These are phyloP conservation scores for Cladophialophora yegresii DNA, from an alignment of 2,329 filamentous ascomycete species.

Conservation along the genomic window DNA sequence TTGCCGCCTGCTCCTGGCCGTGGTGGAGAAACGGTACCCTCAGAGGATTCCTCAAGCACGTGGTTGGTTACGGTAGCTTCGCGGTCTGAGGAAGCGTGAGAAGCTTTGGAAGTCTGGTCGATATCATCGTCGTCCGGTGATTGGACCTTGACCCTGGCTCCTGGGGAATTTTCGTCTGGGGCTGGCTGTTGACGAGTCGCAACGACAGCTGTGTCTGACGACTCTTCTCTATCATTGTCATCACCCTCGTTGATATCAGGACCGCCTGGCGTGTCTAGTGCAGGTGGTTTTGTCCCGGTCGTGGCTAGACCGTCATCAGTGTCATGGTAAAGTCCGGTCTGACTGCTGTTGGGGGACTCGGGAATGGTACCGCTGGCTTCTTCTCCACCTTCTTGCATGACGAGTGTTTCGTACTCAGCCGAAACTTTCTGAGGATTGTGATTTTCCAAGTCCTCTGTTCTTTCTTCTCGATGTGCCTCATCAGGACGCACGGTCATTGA, in stretches of 20 bases:
- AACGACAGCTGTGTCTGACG: not conserved
- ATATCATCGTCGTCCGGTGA: constrained; percentile 10
- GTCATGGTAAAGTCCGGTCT: not conserved
- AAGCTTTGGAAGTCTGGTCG: constrained; percentile 2
- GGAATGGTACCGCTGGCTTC: not conserved
- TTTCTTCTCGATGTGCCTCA: not conserved
- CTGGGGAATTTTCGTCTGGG: not conserved
- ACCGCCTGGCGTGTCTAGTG: not conserved
- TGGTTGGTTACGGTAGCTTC: constrained; percentile 18
- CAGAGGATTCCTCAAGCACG: not conserved
- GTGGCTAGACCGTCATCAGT: not conserved
- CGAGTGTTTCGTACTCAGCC: not conserved
- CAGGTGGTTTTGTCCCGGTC: not conserved
- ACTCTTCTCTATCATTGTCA: not conserved
- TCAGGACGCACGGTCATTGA: not conserved
- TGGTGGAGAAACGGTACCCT: constrained; percentile 18
- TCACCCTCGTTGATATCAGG: not conserved
- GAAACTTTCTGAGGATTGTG: not conserved
- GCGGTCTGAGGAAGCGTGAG: constrained; percentile 19
- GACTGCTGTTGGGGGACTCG: not conserved
- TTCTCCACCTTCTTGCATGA: constrained; percentile 1
- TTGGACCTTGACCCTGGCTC: not conserved
- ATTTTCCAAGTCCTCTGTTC: not conserved
- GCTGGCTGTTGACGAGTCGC: too few species aligned
- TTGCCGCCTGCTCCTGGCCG: constrained; percentile 17